These are phyloP conservation scores for Amanita pallidorosea DNA, from an alignment of 768 basidiomycete genomes.

Conservation along the genomic window DNA sequence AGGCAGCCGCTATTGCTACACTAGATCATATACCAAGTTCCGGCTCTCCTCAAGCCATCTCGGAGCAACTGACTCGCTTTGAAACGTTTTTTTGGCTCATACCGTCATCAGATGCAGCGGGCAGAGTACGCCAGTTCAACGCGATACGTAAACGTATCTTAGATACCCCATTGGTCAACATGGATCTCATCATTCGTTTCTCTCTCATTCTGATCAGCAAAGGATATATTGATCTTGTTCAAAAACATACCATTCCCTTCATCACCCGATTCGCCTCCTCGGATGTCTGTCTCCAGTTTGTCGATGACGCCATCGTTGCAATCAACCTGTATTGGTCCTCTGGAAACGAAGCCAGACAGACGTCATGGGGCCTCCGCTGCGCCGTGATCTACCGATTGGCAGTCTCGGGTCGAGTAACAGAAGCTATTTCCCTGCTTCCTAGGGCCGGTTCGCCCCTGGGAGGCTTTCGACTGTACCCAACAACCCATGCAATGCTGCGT, in stretches of 20 bases:
- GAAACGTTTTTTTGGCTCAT: conserved; percentile 12
- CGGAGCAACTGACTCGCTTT: conserved; percentile 1
- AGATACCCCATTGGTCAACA: conserved; percentile 13
- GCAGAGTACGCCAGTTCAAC: conserved; percentile 9
- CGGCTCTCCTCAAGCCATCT: not conserved
- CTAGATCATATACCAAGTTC: conserved; percentile 6
- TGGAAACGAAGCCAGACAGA: conserved; percentile 2
- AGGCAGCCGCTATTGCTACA: conserved; percentile 16
- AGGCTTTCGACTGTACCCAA: conserved; percentile 19
- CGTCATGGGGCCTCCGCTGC: conserved; percentile 18
- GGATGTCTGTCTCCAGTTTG: conserved; percentile 23
- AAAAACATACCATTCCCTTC: conserved; percentile 18
- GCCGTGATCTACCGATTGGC: conserved; percentile 31
- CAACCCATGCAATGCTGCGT: conserved; percentile 26
- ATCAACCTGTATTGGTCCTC: conserved; percentile 12
- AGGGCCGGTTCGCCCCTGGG: conserved; percentile 14
- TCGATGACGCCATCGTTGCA: conserved; percentile 23
- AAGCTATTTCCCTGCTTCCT: conserved; percentile 37
- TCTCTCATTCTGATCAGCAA: conserved; percentile 25
- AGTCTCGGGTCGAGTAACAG: conserved; percentile 22
- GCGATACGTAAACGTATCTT: conserved; percentile 16
- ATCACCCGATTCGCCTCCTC: conserved; percentile 33
- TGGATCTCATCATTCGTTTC: conserved; percentile 18
- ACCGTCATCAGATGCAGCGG: conserved; percentile 6
- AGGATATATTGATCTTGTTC: conserved; percentile 21